phyloP scores from a whole-genome alignment of 2,329 filamentous ascomycete species.

The Fusarium sp. region DNA sequence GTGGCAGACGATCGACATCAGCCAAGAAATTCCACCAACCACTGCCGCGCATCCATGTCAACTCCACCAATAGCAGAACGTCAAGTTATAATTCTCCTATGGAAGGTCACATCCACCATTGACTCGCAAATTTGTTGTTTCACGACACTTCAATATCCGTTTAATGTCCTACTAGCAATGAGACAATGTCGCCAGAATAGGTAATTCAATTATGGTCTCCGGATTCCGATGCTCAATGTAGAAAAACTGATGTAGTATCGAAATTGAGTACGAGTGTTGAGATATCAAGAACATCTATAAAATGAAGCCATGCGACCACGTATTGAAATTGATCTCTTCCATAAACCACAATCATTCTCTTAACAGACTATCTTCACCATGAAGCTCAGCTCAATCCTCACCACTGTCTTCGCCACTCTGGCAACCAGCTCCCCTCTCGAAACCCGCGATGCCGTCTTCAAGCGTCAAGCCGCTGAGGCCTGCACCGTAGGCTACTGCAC shows the following conservation, averaged over 20 bases:
- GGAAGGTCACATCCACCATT: neutral
- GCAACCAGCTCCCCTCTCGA: slow-evolving; percentile 31
- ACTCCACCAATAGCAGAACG: slow-evolving; percentile 18
- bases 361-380: neutral
- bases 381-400: slow-evolving; percentile 30
- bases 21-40: slow-evolving; percentile 4
- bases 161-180: neutral
- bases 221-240: slow-evolving; percentile 17
- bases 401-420: slow-evolving; percentile 28
- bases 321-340: neutral
- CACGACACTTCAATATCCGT: neutral
- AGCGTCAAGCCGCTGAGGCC: slow-evolving; percentile 63
- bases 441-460: slow-evolving; percentile 20
- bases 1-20: neutral
- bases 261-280: rapidly evolving
- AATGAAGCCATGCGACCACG: neutral
- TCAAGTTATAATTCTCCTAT: neutral
- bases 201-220: slow-evolving; percentile 4
- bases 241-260: neutral
- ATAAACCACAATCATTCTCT: no score
- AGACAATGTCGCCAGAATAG: neutral
- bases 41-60: rapidly evolving
- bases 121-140: slow-evolving; percentile 10
- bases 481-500: slow-evolving; percentile 49
- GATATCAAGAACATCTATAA: slow-evolving; percentile 10